Evolutionary conservation across 2,329 filamentous ascomycete genomes (phyloP), one percentile per base, ranked within the genome.

Genomic region (Fusarium continuum): DNA sequence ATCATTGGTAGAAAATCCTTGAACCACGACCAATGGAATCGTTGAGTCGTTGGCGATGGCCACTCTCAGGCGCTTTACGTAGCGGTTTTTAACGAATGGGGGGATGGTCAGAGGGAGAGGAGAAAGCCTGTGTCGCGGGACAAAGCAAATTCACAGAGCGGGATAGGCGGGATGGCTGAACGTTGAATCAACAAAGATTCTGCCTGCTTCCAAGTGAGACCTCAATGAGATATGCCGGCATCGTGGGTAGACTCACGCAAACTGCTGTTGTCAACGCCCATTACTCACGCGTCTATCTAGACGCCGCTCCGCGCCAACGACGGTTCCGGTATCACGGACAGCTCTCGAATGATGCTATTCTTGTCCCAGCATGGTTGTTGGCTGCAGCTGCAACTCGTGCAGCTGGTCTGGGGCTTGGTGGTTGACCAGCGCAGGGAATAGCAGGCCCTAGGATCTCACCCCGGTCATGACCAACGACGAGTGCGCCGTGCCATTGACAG

Each of bases 1-100:
- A 36, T 63, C 48, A 70, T 70, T 70, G 68, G 68, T 32, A 69
- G 68, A 70, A 69, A 70, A 28, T 55, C 38, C 13, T 39, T 44
- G 39, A 45, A 29, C 36, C 28, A 46, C 36, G 23, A n/a, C 68
- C 68, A 70, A 70, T 70, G 50, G 54, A 23, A 64, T 53, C 6
- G 6, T 39, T 25, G 53, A 61, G 48, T 55, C 40, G 29, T 48
- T 38, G 29, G 16, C 20, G 50, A 58, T 43, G 57, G 59, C 55
- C 56, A 68, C 32, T 64, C 28, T 48, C 46, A 50, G 66, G 66
- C 66, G 66, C 64, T 68, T 70, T 70, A 38, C 50, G 47, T 52
- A 48, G 35, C 7, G 36, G 25, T 23, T 64, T 61, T 48, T 10
- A 65, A 44, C 69, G 67, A 72, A 72, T 72, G 40, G 29, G 53